Base-by-base conservation (phyloP, 768 basidiomycete species). In the Lentinula sp. region DNA sequence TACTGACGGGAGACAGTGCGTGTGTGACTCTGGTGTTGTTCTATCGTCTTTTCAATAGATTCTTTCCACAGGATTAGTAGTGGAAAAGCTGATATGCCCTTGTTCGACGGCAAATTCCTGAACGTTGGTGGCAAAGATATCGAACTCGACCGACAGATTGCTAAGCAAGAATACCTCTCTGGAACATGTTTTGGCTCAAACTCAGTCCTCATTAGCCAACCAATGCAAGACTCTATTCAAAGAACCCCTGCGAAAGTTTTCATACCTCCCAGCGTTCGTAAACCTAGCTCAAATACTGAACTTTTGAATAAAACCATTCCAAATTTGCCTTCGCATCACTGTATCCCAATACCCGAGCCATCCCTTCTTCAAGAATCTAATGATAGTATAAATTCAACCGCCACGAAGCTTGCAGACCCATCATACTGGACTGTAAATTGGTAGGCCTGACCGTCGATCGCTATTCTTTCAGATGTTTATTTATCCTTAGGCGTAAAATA, bases 351-450 rank as follows among this genome's bases (percentile, higher is more conserved):
- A 21, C 8, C 28, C n/a, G n/a, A 7, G n/a, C 46, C 9, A 10
- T 10, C 37, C 13, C 53, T 35, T n/a, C 21, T 21, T 15, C 28
- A 9, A 32, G 32, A 52, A 35, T 21, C 18, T n/a, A 21, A 40
- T n/a, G 53, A 39, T 4, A 37, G 39, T 11, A 3, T 10, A 6
- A 0, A n/a, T n/a, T 2, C 37, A 6, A 37, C 21, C n/a, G 16
- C 16, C 13, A 54, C 58, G 62, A 69, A 10, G 64, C 65, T 35
- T 71, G 66, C 58, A 32, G 66, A 43, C 8, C 42, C 55, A 28
- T 56, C 40, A 4, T 81, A 78, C 66, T 91, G 89, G 88, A 81
- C 82, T 9, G 89, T 80, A 15, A 87, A 87, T 67, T 89, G 89
- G 89, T 87, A 59, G 63, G 75, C 60, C 53, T 46, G 49, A 21